Evolutionary conservation across 2,329 filamentous ascomycete genomes (phyloP), one percentile per base, ranked within the genome.

Genomic region (Fusarium heterosporum): DNA sequence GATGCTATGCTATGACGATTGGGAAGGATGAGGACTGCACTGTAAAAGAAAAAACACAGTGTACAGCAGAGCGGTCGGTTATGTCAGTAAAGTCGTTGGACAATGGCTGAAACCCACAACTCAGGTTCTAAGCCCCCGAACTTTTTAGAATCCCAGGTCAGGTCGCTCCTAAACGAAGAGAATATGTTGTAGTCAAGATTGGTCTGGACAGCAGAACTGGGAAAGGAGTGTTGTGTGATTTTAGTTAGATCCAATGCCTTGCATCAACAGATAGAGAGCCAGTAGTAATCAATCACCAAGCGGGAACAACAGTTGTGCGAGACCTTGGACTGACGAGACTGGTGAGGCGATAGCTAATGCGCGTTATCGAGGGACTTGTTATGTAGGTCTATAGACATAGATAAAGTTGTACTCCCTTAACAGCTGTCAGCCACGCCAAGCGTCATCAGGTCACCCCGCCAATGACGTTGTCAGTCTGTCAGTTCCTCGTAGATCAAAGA

Each of bases 401-500:
- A 5, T 9, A 22, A 22, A 4, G 6, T 13, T 17, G 66, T 69
- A 66, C 30, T 25, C 3, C 16, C 40, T 52, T 69, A 69, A 52
- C 66, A 10, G 16, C 11, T 29, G 34, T n/a, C 34, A 63, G 32
- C 40, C 42, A 52, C 56, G 34, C 17, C 17, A 50, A 62, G 53
- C 66, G 66, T 69, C 66, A 69, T 69, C 66, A 45, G 59, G 62
- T 72, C 72, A 71, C 72, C 72, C 72, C 72, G 70, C 72, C 72
- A 74, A 74, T 74, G 72, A 74, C 72, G 72, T 73, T 74, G 57
- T 64, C 39, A 32, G 61, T 57, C 57, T 69, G 43, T 60, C 55
- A 61, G 34, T 36, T 17, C n/a, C 34, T n/a, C 3, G 34, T 49
- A 45, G 28, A 34, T 30, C 36, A 55, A 49, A 39, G 40, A 47